A percentile compares a stretch with the other conserved stretches of the same genome.
These are phyloP conservation scores for Fomes fomentarius DNA, from an alignment of 1,284 basidiomycete genomes.

Conservation along the genomic window DNA sequence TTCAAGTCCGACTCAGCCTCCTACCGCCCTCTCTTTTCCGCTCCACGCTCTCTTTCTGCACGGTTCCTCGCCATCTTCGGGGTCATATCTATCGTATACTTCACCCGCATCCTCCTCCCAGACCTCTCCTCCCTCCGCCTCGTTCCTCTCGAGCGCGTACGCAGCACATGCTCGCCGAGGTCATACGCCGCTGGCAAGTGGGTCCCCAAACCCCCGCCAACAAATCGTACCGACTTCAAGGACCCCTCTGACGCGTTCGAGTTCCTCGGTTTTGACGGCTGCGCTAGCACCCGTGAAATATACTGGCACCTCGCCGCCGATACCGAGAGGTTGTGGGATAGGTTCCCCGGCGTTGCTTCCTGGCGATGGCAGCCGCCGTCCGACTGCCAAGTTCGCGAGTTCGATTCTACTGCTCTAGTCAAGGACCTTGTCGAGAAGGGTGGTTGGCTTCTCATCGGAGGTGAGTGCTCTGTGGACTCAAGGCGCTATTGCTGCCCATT, in stretches of 20 bases:
- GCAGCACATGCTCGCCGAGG: slow-evolving; percentile 43
- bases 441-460: slow-evolving; percentile 67
- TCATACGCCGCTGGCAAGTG: slow-evolving; percentile 49
- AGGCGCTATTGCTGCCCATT: no score
- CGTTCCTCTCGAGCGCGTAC: slow-evolving; percentile 3
- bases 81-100: slow-evolving; percentile 17
- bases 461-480: no score
- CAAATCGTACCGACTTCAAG: slow-evolving; percentile 29
- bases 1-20: slow-evolving; percentile 17
- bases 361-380: slow-evolving; percentile 54
- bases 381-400: slow-evolving; percentile 43
- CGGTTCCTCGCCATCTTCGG: slow-evolving; percentile 21
- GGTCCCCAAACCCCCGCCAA: slow-evolving; percentile 31
- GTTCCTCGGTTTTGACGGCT: slow-evolving; percentile 59
- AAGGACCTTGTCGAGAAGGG: slow-evolving; percentile 65
- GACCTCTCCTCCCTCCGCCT: slow-evolving; percentile 8
- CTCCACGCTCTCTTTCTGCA: slow-evolving; percentile 18
- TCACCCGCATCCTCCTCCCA: slow-evolving; percentile 19
- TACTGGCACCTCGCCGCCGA: slow-evolving; percentile 64
- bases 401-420: slow-evolving; percentile 47
- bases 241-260: slow-evolving; percentile 42
- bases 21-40: slow-evolving; percentile 18
- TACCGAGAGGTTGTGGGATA: slow-evolving; percentile 46
- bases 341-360: slow-evolving; percentile 53
- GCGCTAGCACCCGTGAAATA: slow-evolving; percentile 62